Evolutionary conservation across 164 flowering plant species (phyloP).

Genomic region (Saururus chinensis): DNA sequence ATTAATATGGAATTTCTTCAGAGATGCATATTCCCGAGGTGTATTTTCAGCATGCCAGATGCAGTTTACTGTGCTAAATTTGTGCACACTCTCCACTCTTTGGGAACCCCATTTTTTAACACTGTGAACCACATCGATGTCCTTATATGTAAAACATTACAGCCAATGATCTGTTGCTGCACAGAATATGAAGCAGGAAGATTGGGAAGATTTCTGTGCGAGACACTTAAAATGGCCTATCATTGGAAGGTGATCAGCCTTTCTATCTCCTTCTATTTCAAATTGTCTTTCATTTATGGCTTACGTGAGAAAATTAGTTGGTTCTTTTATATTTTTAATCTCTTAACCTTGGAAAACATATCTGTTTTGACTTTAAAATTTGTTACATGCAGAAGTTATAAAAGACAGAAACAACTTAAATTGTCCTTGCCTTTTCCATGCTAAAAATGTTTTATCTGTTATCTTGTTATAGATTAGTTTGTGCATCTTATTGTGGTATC

Average conservation of each 20-base stretch:
- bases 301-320: too few relatives aligned
- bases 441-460: too few relatives aligned
- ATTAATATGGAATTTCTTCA: constrained; percentile 99
- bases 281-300: too few relatives aligned
- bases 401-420: too few relatives aligned
- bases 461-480: background rate
- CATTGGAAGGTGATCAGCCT: constrained; percentile 72
- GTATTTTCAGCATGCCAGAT: constrained; percentile 96
- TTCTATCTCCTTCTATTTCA: background rate
- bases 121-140: constrained; percentile 99
- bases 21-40: constrained; percentile 97
- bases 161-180: constrained; percentile 99
- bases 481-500: background rate
- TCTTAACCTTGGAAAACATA: too few relatives aligned
- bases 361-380: too few relatives aligned
- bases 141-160: constrained; percentile 91
- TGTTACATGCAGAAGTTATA: too few relatives aligned
- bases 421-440: too few relatives aligned
- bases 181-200: constrained; percentile 98
- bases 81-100: constrained; percentile 91
- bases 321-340: too few relatives aligned
- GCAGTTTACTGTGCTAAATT: constrained; percentile 97
- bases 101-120: constrained; percentile 95
- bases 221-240: constrained; percentile 92
- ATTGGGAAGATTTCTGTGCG: constrained; percentile 84